Evolutionary conservation across 768 basidiomycete species (phyloP), one percentile per base, ranked within the genome.

Genomic region (Lactarius evosmus): DNA sequence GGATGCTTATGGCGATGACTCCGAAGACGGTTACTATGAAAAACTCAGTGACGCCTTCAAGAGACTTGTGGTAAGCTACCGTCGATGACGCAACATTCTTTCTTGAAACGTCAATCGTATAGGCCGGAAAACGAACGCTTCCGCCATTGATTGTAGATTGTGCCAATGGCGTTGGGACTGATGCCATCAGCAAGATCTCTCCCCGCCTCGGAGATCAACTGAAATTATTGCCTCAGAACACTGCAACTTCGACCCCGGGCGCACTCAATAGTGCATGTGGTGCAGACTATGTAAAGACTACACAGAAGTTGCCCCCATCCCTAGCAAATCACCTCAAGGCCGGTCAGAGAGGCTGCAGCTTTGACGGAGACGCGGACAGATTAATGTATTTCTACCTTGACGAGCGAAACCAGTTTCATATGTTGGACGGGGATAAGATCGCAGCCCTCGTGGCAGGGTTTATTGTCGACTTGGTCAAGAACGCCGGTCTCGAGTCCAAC

Each of bases 401-500:
- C 72, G 85, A 88, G 63, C 79, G 81, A 33, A 80, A 84, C 36
- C 79, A 82, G 58, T 99, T 98, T 79, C 88, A 85, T 70, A 85
- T 99, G 83, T 83, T 99, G 46, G 97, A 99, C 69, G 97, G 97
- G 12, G 97, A 99, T 78, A 99, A 98, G 82, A 98, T 98, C 62
- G 92, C 97, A 4, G 87, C 90, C 0, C 81, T 99, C 38, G 93
- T 93, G 27, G 93, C 97, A 11, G 87, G 91, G 30, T 98, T 94
- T 78, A 88, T 99, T 66, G 87, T 92, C 38, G 93, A 94, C 62
- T 83, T 96, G 16, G 90, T 96, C 69, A 91, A 87, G 73, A 82
- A 85, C 38, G 86, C 95, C 19, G 93, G 93, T 22, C 78, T 98
- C 46, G 89, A 92, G 27, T 79, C 81, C 27, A 77, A 83, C 54